Base-by-base conservation (phyloP, 139 green algal species). In the Micractinium conductrix region DNA sequence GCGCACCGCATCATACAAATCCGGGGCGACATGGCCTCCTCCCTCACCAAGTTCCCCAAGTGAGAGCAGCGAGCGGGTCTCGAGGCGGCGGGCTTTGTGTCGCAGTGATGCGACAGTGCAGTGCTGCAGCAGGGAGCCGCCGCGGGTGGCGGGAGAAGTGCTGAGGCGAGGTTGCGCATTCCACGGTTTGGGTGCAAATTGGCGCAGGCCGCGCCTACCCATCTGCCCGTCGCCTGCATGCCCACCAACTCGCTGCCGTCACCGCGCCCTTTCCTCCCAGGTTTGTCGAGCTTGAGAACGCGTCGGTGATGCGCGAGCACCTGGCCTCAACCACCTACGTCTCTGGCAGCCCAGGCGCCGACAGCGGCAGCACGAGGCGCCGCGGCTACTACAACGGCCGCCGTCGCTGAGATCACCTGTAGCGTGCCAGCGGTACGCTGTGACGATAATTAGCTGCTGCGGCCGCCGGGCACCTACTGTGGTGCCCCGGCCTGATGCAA, bases 21-120 rank as follows among this genome's bases (percentile, higher is more conserved):
- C 44, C 74, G 85, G 17, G 37, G 62, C 30, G 68, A 81, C 26
- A 88, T 88, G 85, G 69, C 78, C 2, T 55, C 80, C 67, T 84
- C 82, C 35, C 83, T 89, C 40, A 69, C 91, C 65, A 74, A 76
- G 37, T 63, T 92, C 76, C 85, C 88, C 26, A 81, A 72, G 40
- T 82, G 76, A 73, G 76, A 26, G 30, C 28, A 37, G 63, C n/a
- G 21, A 67, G 63, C 30, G n/a, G 44, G 8, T 17, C 28, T 21
- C 17, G 9, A n/a, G 33, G 33, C 5, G 65, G 8, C 33, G 28
- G 43, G 60, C 26, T 67, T 14, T n/a, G 14, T 67, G 58, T 30
- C 21, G 19, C 22, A 35, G 21, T 30, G 58, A 68, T 10, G 24
- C 58, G 6, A 14, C 6, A 35, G 16, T 30, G 58, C 24, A 35